Evolutionary conservation across 371 early-diverging fungal genomes (phyloP), one percentile per base, ranked within the genome.

Genomic region (Conidiobolus incongruus): DNA sequence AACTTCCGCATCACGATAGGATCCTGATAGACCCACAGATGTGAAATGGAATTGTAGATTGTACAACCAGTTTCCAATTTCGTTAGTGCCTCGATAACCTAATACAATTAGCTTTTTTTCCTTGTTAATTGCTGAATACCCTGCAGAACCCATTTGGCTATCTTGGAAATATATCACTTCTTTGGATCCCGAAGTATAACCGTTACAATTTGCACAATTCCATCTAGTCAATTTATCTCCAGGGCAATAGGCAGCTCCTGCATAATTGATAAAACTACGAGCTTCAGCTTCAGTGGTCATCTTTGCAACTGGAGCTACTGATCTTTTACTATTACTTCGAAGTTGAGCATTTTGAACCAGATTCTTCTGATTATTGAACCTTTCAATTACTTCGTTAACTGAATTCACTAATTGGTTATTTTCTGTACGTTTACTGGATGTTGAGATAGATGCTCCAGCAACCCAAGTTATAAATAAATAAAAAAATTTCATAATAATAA

Each of bases 231-330:
- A 22, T 5, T 10, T 10, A 11, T n/a, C 34, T 12, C 33, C 34
- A 6, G 22, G 19, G 19, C 43, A 43, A 23, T 43, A 43, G 20
- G 30, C 12, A 11, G 31, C 22, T 33, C 43, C 43, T 12, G 43
- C 43, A 13, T 12, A 15, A 4, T n/a, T 30, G 16, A 34, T 13
- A 23, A 20, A 43, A 6, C 13, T 19, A 8, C 33, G 31, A 1
- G 43, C 43, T 17, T 43, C 30, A 10, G 30, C 43, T 30, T 32
- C 30, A n/a, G n/a, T n/a, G n/a, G n/a, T n/a, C n/a, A n/a, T n/a
- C n/a, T n/a, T n/a, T n/a, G n/a, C n/a, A n/a, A n/a, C n/a, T n/a
- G n/a, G n/a, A n/a, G n/a, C n/a, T n/a, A n/a, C n/a, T n/a, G n/a
- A n/a, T n/a, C n/a, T n/a, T n/a, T n/a, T n/a, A n/a, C n/a, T n/a